A percentile compares a stretch with the other conserved stretches of the same genome.
These are phyloP conservation scores for Leccinum pachyderme DNA, from an alignment of 1,284 basidiomycete species.

Conservation along the genomic window DNA sequence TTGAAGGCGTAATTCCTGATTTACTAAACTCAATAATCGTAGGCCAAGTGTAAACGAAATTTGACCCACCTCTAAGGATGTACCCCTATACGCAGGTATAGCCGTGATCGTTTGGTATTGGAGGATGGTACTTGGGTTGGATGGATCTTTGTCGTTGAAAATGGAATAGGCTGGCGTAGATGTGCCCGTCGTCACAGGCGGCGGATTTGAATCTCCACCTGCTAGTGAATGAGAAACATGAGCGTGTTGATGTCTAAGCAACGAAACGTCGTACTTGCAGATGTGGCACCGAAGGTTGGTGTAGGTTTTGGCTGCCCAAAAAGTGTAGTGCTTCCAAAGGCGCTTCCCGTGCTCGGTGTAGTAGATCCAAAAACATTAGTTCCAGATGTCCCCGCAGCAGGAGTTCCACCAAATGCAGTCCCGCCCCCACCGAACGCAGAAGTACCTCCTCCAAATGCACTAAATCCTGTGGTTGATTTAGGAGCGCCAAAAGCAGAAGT, in stretches of 20 bases:
- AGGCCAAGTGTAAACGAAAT: constrained; percentile 3
- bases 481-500: constrained; percentile 57
- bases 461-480: constrained; percentile 69
- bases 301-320: constrained; percentile 52
- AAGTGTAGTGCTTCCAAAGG: constrained; percentile 41
- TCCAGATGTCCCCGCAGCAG: constrained; percentile 30
- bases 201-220: constrained; percentile 33
- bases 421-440: constrained; percentile 40
- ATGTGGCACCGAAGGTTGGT: constrained; percentile 46
- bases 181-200: constrained; percentile 62
- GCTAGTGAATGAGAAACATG: constrained; percentile 23
- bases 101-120: constrained; percentile 76
- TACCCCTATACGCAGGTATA: constrained; percentile 65
- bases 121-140: constrained; percentile 40
- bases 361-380: constrained; percentile 46
- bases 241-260: constrained; percentile 6
- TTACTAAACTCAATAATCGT: constrained; percentile 2
- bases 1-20: constrained; percentile 69
- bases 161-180: constrained; percentile 55
- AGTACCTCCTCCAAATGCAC: constrained; percentile 55
- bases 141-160: constrained; percentile 59
- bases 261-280: constrained; percentile 32
- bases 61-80: constrained; percentile 64
- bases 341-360: constrained; percentile 31
- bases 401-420: constrained; percentile 30